Evolutionary conservation across 176 grass and related monocot species (phyloP).

Genomic region (Oryza australiensis): DNA sequence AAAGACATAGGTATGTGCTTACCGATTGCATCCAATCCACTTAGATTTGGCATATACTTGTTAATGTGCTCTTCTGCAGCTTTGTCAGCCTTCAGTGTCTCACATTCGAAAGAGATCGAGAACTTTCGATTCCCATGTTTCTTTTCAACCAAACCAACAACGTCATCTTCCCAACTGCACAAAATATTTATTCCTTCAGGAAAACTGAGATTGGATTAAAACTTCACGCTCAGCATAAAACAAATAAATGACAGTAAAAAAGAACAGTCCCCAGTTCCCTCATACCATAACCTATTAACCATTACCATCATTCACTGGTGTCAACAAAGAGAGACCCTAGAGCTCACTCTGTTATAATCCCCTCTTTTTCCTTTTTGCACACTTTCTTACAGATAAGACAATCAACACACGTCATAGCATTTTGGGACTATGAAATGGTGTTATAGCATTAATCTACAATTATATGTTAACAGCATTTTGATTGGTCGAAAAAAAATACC

Average conservation of each 20-base stretch:
- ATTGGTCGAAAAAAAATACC: conserved; percentile 7
- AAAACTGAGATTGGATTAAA: background rate
- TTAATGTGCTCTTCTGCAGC: conserved; percentile 77
- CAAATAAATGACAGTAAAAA: background rate
- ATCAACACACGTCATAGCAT: background rate
- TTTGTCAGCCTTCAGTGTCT: conserved; percentile 82
- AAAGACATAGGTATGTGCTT: conserved; percentile 35
- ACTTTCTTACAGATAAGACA: background rate
- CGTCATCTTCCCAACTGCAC: conserved; percentile 77
- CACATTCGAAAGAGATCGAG: conserved; percentile 71
- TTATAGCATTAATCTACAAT: background rate
- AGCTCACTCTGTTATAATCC: background rate
- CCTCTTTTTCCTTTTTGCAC: background rate
- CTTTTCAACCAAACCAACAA: conserved; percentile 78
- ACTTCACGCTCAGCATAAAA: background rate
- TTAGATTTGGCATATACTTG: conserved; percentile 84
- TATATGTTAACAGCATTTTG: background rate
- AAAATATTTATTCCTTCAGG: background rate
- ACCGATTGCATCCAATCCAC: conserved; percentile 78
- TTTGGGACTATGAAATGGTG: background rate
- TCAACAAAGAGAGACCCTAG: background rate
- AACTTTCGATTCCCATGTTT: conserved; percentile 59
- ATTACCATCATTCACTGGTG: background rate
- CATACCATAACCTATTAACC: background rate
- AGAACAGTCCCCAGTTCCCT: background rate